A percentile compares a stretch with the other conserved stretches of the same genome.
Evolutionary conservation across 2,329 filamentous ascomycete species (phyloP).

Genomic region (Epichloe sylvatica): DNA sequence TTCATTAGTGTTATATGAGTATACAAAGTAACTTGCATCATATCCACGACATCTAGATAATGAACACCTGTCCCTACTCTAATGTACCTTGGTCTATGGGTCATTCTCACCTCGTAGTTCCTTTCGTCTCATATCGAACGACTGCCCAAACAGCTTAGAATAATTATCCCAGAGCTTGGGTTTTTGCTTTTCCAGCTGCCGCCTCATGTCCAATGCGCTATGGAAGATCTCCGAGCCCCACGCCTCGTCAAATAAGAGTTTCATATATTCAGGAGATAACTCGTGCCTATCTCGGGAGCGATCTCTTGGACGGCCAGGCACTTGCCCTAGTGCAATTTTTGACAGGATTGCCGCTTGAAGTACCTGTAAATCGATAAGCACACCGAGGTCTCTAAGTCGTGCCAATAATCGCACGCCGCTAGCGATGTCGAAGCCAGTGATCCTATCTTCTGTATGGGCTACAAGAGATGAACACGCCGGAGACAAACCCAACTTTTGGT

Average conservation of each 20-base stretch:
- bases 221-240: slow-evolving; percentile 22
- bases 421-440: slow-evolving; percentile 19
- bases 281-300: slow-evolving; percentile 19
- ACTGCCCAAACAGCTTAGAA: slow-evolving; percentile 12
- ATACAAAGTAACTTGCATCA: no score
- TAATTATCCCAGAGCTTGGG: slow-evolving; percentile 19
- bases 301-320: slow-evolving; percentile 15
- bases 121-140: background rate
- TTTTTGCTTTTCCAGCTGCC: slow-evolving; percentile 17
- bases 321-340: slow-evolving; percentile 17
- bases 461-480: slow-evolving; percentile 8
- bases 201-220: slow-evolving; percentile 8
- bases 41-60: no score
- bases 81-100: no score
- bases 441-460: slow-evolving; percentile 4
- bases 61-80: no score
- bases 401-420: slow-evolving; percentile 24
- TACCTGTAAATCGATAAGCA: slow-evolving; percentile 20
- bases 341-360: slow-evolving; percentile 16
- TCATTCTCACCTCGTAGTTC: no score
- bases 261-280: slow-evolving; percentile 16
- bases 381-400: slow-evolving; percentile 20
- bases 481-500: slow-evolving; percentile 18
- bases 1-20: no score
- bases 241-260: slow-evolving; percentile 19